Evolutionary conservation across 768 basidiomycete species (phyloP), one percentile per base, ranked within the genome.

Genomic region (Lactarius quietus): DNA sequence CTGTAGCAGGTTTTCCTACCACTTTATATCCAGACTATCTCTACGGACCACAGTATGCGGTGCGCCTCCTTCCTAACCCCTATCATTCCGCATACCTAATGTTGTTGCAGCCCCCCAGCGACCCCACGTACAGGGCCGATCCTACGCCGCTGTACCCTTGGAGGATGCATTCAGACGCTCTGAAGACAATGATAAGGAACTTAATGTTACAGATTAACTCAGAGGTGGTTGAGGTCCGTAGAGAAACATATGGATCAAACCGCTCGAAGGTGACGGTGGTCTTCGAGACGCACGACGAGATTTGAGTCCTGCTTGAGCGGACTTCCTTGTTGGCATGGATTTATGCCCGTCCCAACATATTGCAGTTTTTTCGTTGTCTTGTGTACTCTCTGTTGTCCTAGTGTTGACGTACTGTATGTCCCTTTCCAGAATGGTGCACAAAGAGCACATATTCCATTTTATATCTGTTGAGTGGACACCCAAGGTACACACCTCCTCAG

Each of bases 181-280:
- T 64, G 2, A 64, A 64, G 23, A 17, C 14, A 26, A 7, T 59
- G 4, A 4, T 64, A 10, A 43, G 51, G 6, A 39, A 59, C 3
- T 12, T 31, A 12, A 53, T 43, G 6, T 52, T 39, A 2, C 38
- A 59, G 18, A n/a, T 26, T 0, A 39, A 59, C 6, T 59, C 63
- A 2, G 57, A 64, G 18, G 14, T 64, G n/a, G 23, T 64, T 15
- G 52, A 31, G 5, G 52, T 54, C 51, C 51, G 28, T 12, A 59
- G 38, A 26, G 57, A 64, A 17, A 9, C 10, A 3, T 28, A 51
- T 12, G 57, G 51, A 4, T 29, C 31, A 2, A 58, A 58, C 14
- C 38, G 52, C 6, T 17, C 29, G 31, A 64, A 31, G 57, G 23
- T 64, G 17, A 59, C 57, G 3, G 52, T 64, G 2, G 51, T 20